Percentiles rank a stretch among this genome's conserved stretches.
These are phyloP conservation scores for Colletotrichum higginsianum DNA, from an alignment of 2,329 filamentous ascomycete species.

Conservation along the genomic window DNA sequence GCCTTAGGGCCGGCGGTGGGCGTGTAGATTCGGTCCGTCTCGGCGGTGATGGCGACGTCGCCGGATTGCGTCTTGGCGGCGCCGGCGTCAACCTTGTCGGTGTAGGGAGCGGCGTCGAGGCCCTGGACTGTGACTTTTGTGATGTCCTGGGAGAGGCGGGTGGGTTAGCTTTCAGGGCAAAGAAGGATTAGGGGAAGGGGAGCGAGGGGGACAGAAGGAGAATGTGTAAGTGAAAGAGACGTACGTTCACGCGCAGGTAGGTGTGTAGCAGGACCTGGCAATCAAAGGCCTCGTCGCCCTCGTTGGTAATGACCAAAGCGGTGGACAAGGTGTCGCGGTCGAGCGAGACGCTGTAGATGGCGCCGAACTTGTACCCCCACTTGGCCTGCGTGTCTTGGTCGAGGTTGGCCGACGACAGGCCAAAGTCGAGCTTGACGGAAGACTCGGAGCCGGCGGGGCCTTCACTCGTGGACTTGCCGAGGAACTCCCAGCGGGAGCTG, in stretches of 20 bases:
- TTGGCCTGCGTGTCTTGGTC: conserved; percentile 76
- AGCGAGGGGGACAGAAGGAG: no score
- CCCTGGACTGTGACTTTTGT: conserved; percentile 79
- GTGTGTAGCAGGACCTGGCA: conserved; percentile 94
- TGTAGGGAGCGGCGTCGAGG: conserved; percentile 82
- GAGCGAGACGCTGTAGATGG: conserved; percentile 94
- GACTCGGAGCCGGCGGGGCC: conserved; percentile 49
- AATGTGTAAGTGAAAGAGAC: not conserved
- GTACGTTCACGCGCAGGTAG: conserved; percentile 85
- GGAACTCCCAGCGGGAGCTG: conserved; percentile 91
- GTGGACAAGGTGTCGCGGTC: conserved; percentile 82
- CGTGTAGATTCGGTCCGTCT: conserved; percentile 92
- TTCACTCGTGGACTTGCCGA: conserved; percentile 81
- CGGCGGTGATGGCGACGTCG: conserved; percentile 78
- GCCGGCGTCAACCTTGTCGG: conserved; percentile 84
- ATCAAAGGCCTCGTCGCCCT: conserved; percentile 86
- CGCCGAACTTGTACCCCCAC: conserved; percentile 90
- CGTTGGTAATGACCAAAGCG: conserved; percentile 89
- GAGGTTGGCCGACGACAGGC: conserved; percentile 82
- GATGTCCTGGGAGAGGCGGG: conserved; percentile 77
- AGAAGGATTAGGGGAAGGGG: no score
- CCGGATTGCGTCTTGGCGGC: conserved; percentile 76
- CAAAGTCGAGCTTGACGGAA: conserved; percentile 95
- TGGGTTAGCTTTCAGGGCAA: not conserved
- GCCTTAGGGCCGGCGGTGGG: conserved; percentile 73